Base-by-base conservation (phyloP, 1,139 yeast genomes). In the Blastobotrys buckinghamii region DNA sequence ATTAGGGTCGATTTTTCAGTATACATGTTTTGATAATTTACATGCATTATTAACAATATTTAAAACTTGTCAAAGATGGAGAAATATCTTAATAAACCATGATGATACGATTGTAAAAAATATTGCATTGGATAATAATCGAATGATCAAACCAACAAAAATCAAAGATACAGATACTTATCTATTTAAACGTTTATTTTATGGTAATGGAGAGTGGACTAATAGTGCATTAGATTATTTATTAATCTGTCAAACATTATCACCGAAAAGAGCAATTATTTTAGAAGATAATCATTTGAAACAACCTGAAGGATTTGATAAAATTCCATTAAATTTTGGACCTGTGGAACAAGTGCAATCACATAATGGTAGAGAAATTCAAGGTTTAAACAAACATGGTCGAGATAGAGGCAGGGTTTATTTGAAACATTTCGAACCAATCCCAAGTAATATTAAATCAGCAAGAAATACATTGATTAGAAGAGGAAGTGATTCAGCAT, bases 301-400 rank as follows among this genome's bases (percentile, higher is more conserved):
- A 17, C 22, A 15, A 12, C 47, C 47, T 2, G 22, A n/a, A 20
- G 26, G 39, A 6, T 30, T 19, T 19, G 42, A 44, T 33, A 30
- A 19, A 15, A 44, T 44, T 15, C 47, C 47, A 6, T 34, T 22
- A 19, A 20, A 19, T 3, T 44, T 44, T 30, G 42, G 42, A 6
- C 38, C 42, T 1, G 42, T 38, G 15, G 42, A 44, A 26, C 36
- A 44, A 38, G 37, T 38, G 13, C 20, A 30, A 13, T 24, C 37
- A n/a, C 42, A 38, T 4, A 44, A 44, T 19, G 42, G 42, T 19
- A 26, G 42, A 9, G 38, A 33, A 13, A 44, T 44, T 19, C 22
- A n/a, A 26, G 47, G 42, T 1, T 32, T 44, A 22, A 22, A 22
- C 7, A 38, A 44, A 15, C 20, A 17, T 17, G 15, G 6, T 26